Evolutionary conservation across 108 stramenopile species (phyloP), one percentile per base, ranked within the genome.

Genomic region (Cyclotella cryptica): DNA sequence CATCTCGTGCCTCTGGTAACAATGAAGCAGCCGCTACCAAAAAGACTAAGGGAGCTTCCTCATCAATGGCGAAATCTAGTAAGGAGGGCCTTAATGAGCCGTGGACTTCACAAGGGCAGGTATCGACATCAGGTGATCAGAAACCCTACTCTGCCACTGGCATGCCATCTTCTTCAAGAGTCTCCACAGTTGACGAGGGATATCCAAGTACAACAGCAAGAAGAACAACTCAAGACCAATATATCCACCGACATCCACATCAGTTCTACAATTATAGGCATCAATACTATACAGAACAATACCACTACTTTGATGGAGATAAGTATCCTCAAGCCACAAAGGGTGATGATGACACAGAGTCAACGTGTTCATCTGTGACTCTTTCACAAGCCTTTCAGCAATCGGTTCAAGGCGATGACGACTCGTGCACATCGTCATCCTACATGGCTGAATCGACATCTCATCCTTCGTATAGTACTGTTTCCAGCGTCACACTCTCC

Each of bases 291-390:
- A 67, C 28, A 12, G 79, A 80, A 43, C 71, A 73, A 52, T 80
- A 73, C 49, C 79, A 73, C 46, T 80, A 80, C 55, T 66, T 66
- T n/a, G 79, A 80, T 43, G 77, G 66, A 19, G 47, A 66, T 47
- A 52, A 59, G 60, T 61, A 47, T 19, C 51, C 58, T 3, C 30
- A 43, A 17, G 24, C 53, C 17, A 19, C 58, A 22, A 35, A 47
- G 19, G 64, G 62, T 30, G 52, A 73, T 24, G 66, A 68, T 51
- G 58, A 63, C 28, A 65, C 69, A 13, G 61, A 81, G 11, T 81
- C 80, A n/a, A 74, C 80, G 6, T 81, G 80, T 40, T 81, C 80
- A 14, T 81, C 80, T 21, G 80, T 81, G 0, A 81, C 80, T 0
- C 74, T 81, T 19, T 81, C 80, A n/a, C 63, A 81, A 69, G 80